Conservation (phyloP, 331 rosid species). For the Spiraea crenata region DNA sequence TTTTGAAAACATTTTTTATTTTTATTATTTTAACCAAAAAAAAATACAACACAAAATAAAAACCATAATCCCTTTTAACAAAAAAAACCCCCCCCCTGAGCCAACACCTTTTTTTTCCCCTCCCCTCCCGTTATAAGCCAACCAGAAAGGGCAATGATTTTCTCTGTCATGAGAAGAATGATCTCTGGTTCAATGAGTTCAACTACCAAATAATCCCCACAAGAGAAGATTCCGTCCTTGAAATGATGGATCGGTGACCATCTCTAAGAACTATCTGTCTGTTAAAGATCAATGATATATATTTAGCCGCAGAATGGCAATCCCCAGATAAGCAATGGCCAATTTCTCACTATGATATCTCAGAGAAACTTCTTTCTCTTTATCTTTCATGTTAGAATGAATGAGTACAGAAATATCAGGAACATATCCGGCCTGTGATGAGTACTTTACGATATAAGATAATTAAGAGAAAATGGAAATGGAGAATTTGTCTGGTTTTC, state of each 20-base stretch:
- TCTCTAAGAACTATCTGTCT: slow-evolving; percentile 78
- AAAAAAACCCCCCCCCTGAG: too few species aligned
- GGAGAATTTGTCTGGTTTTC: too few species aligned
- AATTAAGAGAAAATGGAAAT: too few species aligned
- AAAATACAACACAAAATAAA: too few species aligned
- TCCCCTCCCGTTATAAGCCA: too few species aligned
- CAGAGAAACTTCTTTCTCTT: slow-evolving; percentile 61
- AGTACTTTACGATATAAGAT: too few species aligned
- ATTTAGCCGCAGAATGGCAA: slow-evolving; percentile 78
- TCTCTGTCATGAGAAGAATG: neutral
- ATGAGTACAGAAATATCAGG: slow-evolving; percentile 70
- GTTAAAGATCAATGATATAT: slow-evolving; percentile 60
- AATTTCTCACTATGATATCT: slow-evolving; percentile 90
- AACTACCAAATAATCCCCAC: slow-evolving; percentile 83
- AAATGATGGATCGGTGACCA: slow-evolving; percentile 83
- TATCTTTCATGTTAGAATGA: slow-evolving; percentile 66
- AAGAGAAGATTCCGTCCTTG: slow-evolving; percentile 76
- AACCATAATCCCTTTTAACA: too few species aligned
- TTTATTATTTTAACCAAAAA: too few species aligned
- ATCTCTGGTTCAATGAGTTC: slow-evolving; percentile 9
- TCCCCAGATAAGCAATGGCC: slow-evolving; percentile 79
- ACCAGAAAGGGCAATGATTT: neutral
- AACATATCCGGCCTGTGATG: slow-evolving; percentile 84
- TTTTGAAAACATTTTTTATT: too few species aligned
- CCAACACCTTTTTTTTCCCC: too few species aligned